These are phyloP conservation scores for Stachybotrys chartarum DNA, from an alignment of 2,329 filamentous ascomycete genomes.

Conservation along the genomic window DNA sequence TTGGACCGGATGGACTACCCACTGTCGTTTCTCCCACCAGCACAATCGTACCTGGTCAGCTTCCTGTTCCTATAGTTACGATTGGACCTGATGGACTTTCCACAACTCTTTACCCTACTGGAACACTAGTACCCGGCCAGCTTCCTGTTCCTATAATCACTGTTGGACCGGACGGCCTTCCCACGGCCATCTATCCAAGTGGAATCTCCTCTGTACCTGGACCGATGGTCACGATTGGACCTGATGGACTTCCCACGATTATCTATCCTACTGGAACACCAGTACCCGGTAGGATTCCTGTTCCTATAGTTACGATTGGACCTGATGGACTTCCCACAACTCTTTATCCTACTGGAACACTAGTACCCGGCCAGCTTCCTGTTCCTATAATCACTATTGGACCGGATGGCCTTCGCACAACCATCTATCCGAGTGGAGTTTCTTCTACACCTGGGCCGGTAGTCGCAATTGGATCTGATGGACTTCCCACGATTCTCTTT, in stretches of 20 bases:
- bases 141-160: not conserved
- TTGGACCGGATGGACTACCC: constrained; percentile 15
- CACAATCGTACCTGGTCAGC: not conserved
- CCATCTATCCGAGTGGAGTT: too few relatives aligned
- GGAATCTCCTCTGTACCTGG: not conserved
- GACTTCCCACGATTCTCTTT: too few relatives aligned
- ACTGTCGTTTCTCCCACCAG: constrained; percentile 11
- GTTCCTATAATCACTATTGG: too few relatives aligned
- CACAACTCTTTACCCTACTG: constrained; percentile 1
- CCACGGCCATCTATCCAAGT: not conserved
- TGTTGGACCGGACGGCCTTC: not conserved
- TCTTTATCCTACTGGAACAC: not conserved
- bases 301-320: not conserved
- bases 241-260: constrained; percentile 18
- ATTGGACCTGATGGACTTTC: not conserved
- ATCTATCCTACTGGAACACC: constrained; percentile 2
- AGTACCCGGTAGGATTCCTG: too few relatives aligned
- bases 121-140: not conserved
- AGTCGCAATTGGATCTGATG: too few relatives aligned
- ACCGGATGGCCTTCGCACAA: too few relatives aligned
- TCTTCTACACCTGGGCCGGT: constrained; percentile 3
- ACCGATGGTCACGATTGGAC: constrained; percentile 5
- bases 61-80: not conserved
- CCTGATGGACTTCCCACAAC: not conserved
- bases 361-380: not conserved